Base-by-base conservation (phyloP, 2,329 filamentous ascomycete genomes). In the Neofusicoccum laricinum region DNA sequence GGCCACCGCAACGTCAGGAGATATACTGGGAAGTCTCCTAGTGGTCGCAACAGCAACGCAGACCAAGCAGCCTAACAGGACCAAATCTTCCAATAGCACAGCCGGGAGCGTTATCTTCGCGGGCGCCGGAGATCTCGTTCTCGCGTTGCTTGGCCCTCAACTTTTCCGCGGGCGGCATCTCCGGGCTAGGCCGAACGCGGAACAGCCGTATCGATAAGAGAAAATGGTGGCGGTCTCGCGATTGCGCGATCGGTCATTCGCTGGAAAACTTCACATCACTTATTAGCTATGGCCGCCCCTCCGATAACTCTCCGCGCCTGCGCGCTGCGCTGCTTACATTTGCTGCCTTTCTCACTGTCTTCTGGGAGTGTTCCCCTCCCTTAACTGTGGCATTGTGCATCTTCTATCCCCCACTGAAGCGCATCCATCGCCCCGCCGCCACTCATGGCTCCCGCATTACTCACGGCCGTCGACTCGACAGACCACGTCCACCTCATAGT, bases 401-500 rank as follows among this genome's bases (percentile, higher is more conserved):
- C 14, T 19, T 36, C 34, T 11, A 30, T 45, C 34, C 8, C 43
- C 11, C 25, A 34, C 45, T 53, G n/a, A 53, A 51, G 41, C 48
- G 46, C 48, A n/a, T 25, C 48, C 46, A 12, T 17, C 25, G 36
- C 38, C 48, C 38, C 40, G 40, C 61, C 61, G 61, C 61, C 48
- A 43, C 61, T 4, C 34, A 82, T 82, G 80, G 71, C 76, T 38
- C 80, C 82, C 41, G 81, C 88, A 3, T 82, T 96, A 59, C 86
- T 96, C 53, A 89, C 90, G 50, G 88, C 90, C 55, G 83, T 90
- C 68, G 88, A 93, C 74, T 89, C 87, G 72, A 83, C 83, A 58
- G 84, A 81, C 53, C 90, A 92, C 73, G 77, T 93, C 45, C 95
- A 99, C 76, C 83, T 99, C 65, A 86, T 99, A 71, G 78, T 98